Evolutionary conservation across 352 stramenopile genomes (phyloP).

Genomic region (Elongisporangium senticosum): DNA sequence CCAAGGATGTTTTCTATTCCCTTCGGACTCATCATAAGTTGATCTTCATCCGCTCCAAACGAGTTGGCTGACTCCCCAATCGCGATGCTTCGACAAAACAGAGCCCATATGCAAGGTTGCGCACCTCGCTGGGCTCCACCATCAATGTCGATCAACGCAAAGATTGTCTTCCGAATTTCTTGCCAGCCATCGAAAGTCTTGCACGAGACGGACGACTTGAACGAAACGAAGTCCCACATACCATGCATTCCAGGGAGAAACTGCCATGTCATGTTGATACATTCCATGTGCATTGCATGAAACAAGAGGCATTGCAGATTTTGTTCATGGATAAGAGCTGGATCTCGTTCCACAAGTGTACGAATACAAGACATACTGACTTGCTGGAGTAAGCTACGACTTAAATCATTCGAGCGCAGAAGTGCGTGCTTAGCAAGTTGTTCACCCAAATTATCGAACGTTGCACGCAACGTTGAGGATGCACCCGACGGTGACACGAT

Average conservation of each 20-base stretch:
- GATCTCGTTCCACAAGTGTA: constrained; percentile 73
- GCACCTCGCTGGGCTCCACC: constrained; percentile 30
- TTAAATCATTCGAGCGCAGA: constrained; percentile 45
- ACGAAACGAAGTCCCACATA: constrained; percentile 62
- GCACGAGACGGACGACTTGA: constrained; percentile 18
- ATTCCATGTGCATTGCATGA: constrained; percentile 69
- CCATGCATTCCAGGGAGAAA: constrained; percentile 63
- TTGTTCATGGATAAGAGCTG: constrained; percentile 48
- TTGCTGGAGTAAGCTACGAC: constrained; percentile 63
- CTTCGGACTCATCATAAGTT: constrained; percentile 74
- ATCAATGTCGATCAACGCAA: constrained; percentile 69
- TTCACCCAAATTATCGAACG: constrained; percentile 16
- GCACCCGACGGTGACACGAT: constrained; percentile 1
- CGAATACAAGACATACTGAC: constrained; percentile 69
- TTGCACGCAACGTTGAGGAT: not conserved
- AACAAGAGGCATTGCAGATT: constrained; percentile 71
- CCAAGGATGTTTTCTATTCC: constrained; percentile 21
- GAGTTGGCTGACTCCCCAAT: constrained; percentile 64
- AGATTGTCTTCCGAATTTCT: constrained; percentile 50
- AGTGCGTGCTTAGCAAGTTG: constrained; percentile 29
- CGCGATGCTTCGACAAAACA: constrained; percentile 74
- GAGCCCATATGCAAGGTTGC: constrained; percentile 62
- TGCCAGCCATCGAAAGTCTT: constrained; percentile 10
- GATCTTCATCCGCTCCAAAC: constrained; percentile 24
- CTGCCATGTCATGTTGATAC: constrained; percentile 48